Evolutionary conservation across 2,329 filamentous ascomycete species (phyloP), one percentile per base, ranked within the genome.

Genomic region (Hymenoscyphus salicellus): DNA sequence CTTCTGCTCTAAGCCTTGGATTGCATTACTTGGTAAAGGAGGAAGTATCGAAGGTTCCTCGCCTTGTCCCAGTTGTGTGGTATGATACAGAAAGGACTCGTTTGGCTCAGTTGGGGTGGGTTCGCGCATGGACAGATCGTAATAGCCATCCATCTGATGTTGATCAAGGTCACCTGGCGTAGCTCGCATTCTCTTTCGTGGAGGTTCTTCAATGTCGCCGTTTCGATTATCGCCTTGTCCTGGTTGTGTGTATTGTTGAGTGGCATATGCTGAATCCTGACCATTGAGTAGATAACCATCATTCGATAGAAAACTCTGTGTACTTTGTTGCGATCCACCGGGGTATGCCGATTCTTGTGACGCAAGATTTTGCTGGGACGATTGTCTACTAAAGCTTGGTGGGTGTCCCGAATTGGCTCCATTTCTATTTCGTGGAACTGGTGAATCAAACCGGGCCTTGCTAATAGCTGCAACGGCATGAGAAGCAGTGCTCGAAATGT

Each of bases 391-490:
- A 71, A 91, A 90, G 70, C 89, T 88, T 43, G 88, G 84, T 0
- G 89, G 86, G 52, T 88, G 83, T 28, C 87, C 84, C 1, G 86
- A 86, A 8, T 36, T 57, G 10, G 87, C 87, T 36, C 78, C 78
- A 20, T 81, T 80, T 57, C 85, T 84, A 63, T 80, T 82, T 65
- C 90, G 83, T 4, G 90, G 90, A 7, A 85, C 89, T 1, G 93
- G 93, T 1, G 93, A 97, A 75, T 97, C 93, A 72, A 97, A 90
- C 14, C 94, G 86, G 17, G 95, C 94, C 80, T 98, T 97, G 84
- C 92, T 97, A 77, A 99, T 96, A 65, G 95, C 94, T 67, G 93
- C 93, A 63, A 99, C 91, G 32, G 95, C 95, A 72, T 93, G 94
- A 4, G 92, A 95, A 0, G 95, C 93, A 1, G 93, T 96, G 68